phyloP scores from a whole-genome alignment of 495 filamentous ascomycete species.

The Neurospora sp. region DNA sequence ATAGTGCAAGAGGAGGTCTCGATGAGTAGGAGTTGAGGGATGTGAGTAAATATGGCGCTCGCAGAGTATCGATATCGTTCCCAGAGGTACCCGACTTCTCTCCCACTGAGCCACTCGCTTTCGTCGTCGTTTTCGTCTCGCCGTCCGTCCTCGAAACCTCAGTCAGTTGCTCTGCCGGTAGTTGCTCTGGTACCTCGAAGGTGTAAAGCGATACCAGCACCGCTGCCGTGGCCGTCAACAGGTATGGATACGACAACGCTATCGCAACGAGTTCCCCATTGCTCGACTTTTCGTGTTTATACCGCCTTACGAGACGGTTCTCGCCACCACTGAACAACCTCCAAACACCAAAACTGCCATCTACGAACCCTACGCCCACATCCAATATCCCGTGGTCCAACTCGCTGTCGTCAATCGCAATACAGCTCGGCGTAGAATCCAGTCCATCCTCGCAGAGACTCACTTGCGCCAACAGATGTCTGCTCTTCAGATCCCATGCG shows the following conservation, averaged over 20 bases:
- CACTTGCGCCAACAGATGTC: constrained; percentile 41
- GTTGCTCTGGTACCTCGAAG: constrained; percentile 33
- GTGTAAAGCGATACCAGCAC: constrained; percentile 68
- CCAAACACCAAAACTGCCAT: constrained; percentile 68
- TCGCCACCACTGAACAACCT: constrained; percentile 36
- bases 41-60: constrained; percentile 51
- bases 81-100: background rate
- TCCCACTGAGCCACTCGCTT: background rate
- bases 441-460: constrained; percentile 16
- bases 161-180: constrained; percentile 5
- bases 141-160: background rate
- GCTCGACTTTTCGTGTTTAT: constrained; percentile 43
- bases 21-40: constrained; percentile 76
- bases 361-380: constrained; percentile 63
- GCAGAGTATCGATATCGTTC: background rate
- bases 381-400: constrained; percentile 29
- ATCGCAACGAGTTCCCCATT: constrained; percentile 65
- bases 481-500: constrained; percentile 64
- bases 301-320: constrained; percentile 34
- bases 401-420: constrained; percentile 48
- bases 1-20: constrained; percentile 68
- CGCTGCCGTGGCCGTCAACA: constrained; percentile 64
- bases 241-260: constrained; percentile 63
- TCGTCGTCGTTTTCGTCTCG: background rate
- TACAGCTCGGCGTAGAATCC: constrained; percentile 47